Percentiles rank a stretch among this genome's conserved stretches.
These are phyloP conservation scores for Neovahlkampfia damariscottae DNA, from an alignment of 78 protist species.

Conservation along the genomic window DNA sequence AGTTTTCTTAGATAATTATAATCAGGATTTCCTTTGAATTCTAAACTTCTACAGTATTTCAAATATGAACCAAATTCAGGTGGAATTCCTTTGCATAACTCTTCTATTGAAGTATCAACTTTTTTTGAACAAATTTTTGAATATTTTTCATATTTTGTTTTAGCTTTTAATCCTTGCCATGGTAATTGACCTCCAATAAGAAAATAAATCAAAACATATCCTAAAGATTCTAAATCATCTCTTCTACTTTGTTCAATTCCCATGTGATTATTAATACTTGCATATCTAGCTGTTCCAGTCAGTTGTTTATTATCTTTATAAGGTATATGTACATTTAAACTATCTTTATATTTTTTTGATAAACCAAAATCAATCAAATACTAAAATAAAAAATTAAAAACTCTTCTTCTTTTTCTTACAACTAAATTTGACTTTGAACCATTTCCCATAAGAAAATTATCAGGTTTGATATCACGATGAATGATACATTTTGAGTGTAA, in stretches of 20 bases:
- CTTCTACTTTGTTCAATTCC: constrained; percentile 79
- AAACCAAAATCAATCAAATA: constrained; percentile 48
- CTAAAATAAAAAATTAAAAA: constrained; percentile 28
- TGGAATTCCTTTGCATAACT: constrained; percentile 42
- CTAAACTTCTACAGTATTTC: constrained; percentile 42
- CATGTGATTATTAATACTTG: constrained; percentile 36
- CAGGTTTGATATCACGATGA: constrained; percentile 59
- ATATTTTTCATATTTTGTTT: constrained; percentile 34
- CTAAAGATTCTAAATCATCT: constrained; percentile 85
- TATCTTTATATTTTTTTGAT: constrained; percentile 40
- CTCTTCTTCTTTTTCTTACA: too few species aligned
- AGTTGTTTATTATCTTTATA: constrained; percentile 31
- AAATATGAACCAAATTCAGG: constrained; percentile 47
- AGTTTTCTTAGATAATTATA: constrained; percentile 46
- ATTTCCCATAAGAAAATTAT: constrained; percentile 41
- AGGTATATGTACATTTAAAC: constrained; percentile 44
- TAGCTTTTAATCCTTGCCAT: constrained; percentile 74
- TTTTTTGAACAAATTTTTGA: constrained; percentile 32
- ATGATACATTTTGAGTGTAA: constrained; percentile 17
- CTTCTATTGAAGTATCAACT: constrained; percentile 39
- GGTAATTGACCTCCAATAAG: constrained; percentile 48
- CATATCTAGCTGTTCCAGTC: constrained; percentile 51
- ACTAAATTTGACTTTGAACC: constrained; percentile 19
- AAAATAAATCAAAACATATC: constrained; percentile 57
- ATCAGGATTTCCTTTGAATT: constrained; percentile 67